Conservation (phyloP, 1,139 yeast genomes). For the Diutina pseudorugosa region DNA sequence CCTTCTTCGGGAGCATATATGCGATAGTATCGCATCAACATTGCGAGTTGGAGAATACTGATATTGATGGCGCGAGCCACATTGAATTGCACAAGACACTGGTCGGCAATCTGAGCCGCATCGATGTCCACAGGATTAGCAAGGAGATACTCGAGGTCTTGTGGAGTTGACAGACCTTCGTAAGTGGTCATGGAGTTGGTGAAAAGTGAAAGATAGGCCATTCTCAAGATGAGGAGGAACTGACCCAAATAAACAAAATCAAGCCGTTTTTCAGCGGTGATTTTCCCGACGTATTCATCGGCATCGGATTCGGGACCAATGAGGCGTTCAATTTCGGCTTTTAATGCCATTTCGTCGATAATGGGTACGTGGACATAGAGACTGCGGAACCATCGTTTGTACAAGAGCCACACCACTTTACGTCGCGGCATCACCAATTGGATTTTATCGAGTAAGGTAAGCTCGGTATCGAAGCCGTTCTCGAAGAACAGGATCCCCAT, state of each 20-base stretch:
- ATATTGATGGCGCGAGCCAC: not conserved
- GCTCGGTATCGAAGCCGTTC: not conserved
- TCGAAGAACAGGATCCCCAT: not conserved
- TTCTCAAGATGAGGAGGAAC: conserved; percentile 14
- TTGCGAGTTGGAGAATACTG: not conserved
- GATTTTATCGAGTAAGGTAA: not conserved
- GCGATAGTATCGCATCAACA: not conserved
- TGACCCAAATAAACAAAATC: conserved; percentile 17
- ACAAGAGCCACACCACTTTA: conserved; percentile 21
- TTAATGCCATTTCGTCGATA: conserved; percentile 29
- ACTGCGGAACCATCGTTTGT: conserved; percentile 25
- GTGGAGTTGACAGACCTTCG: conserved; percentile 9
- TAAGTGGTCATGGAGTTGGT: conserved; percentile 9
- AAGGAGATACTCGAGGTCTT: conserved; percentile 12
- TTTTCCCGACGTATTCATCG: conserved; percentile 8
- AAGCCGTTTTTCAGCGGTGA: conserved; percentile 12
- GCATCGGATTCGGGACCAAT: conserved; percentile 11
- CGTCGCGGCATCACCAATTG: conserved; percentile 22
- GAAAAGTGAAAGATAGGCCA: conserved; percentile 14
- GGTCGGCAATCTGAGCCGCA: conserved; percentile 16
- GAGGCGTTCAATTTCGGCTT: conserved; percentile 12
- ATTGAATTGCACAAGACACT: conserved; percentile 23
- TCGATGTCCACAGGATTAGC: conserved; percentile 20
- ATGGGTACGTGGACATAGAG: conserved; percentile 41
- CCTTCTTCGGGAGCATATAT: not conserved